These are phyloP conservation scores for Beauveria sp. DNA, from an alignment of 2,329 filamentous ascomycete genomes.

Conservation along the genomic window DNA sequence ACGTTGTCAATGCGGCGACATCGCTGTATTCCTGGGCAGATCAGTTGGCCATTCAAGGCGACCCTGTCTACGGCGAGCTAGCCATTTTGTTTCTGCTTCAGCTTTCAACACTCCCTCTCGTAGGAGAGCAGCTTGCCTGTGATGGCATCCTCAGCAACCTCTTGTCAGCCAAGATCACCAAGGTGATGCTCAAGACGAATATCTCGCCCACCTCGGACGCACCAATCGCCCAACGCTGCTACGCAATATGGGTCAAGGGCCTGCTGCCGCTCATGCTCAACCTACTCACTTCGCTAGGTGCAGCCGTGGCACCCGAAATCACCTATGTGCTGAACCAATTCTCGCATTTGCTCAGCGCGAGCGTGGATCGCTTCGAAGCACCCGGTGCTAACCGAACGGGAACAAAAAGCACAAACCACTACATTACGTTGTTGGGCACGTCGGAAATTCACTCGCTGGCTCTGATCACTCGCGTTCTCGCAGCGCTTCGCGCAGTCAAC, in stretches of 20 bases:
- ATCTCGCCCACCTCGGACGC: slow-evolving; percentile 74
- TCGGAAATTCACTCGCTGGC: slow-evolving; percentile 74
- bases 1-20: slow-evolving; percentile 71
- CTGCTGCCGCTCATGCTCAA: slow-evolving; percentile 85
- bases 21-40: slow-evolving; percentile 94
- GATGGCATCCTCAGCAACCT: slow-evolving; percentile 77
- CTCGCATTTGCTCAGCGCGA: slow-evolving; percentile 65
- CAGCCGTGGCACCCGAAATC: slow-evolving; percentile 76
- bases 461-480: slow-evolving; percentile 66
- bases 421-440: slow-evolving; percentile 64
- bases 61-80: slow-evolving; percentile 91
- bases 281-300: slow-evolving; percentile 72
- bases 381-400: slow-evolving; percentile 46
- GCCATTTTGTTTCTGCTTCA: slow-evolving; percentile 82
- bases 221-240: slow-evolving; percentile 62
- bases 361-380: slow-evolving; percentile 63
- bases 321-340: slow-evolving; percentile 86
- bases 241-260: slow-evolving; percentile 83
- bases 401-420: slow-evolving; percentile 43
- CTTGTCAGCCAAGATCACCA: slow-evolving; percentile 69
- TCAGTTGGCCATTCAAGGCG: slow-evolving; percentile 64
- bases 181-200: slow-evolving; percentile 62
- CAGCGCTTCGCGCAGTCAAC: slow-evolving; percentile 56
- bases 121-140: slow-evolving; percentile 85
- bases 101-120: slow-evolving; percentile 68